Percentiles rank a stretch among this genome's conserved stretches.
Conservation (phyloP, 306 rosid genomes). For the Lablab purpureus region DNA sequence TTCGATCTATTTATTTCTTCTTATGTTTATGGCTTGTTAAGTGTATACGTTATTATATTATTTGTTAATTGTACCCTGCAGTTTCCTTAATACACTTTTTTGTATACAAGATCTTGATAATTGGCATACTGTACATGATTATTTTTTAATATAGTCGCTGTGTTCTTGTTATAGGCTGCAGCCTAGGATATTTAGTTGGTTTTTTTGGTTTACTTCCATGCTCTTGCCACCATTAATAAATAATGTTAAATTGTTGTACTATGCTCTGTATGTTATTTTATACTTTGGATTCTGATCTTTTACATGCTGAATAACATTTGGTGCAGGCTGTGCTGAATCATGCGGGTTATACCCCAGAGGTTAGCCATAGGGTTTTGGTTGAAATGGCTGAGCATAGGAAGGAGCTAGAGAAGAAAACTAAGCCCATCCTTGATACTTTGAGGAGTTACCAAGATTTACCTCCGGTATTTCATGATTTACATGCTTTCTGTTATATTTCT, state of each 20-base stretch:
- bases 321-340: slow-evolving; percentile 82
- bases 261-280: neutral
- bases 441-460: slow-evolving; percentile 97
- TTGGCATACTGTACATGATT: neutral
- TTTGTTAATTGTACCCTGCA: neutral
- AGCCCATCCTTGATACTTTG: slow-evolving; percentile 89
- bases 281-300: slow-evolving; percentile 5
- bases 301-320: slow-evolving; percentile 28
- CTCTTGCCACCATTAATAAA: neutral
- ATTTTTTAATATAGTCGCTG: neutral
- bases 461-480: slow-evolving; percentile 61
- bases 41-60: neutral
- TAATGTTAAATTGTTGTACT: neutral
- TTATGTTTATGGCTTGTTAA: neutral
- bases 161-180: neutral
- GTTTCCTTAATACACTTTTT: neutral
- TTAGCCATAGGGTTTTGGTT: slow-evolving; percentile 85
- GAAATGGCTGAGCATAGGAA: slow-evolving; percentile 90
- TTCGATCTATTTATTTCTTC: neutral
- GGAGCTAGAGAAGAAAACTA: slow-evolving; percentile 92
- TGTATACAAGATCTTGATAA: neutral
- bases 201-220: neutral
- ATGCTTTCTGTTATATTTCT: slow-evolving; percentile 1
- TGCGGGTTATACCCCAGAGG: slow-evolving; percentile 86
- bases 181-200: neutral